These are phyloP conservation scores for Rhodotorula sp. DNA, from an alignment of 1,284 basidiomycete species.

Conservation along the genomic window DNA sequence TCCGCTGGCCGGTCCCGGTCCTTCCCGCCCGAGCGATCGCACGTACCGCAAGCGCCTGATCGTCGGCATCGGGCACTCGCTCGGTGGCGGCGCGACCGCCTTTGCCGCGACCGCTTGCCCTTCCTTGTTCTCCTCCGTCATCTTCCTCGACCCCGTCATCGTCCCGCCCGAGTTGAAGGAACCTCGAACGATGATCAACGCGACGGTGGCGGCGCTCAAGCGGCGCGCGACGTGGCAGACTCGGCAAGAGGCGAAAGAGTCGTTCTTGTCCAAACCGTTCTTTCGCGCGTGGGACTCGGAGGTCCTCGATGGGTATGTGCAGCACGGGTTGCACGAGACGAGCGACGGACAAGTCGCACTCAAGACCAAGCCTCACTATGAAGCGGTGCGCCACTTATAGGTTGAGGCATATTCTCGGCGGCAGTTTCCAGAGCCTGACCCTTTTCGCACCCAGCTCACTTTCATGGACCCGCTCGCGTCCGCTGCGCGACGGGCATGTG, in stretches of 20 bases:
- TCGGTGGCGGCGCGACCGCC: slow-evolving; percentile 61
- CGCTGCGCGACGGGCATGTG: slow-evolving; percentile 35
- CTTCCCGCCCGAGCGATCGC: slow-evolving; percentile 46
- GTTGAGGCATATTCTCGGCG: too few species aligned
- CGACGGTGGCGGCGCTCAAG: slow-evolving; percentile 37
- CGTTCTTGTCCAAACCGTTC: slow-evolving; percentile 62
- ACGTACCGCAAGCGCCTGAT: slow-evolving; percentile 48
- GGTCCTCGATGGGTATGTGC: slow-evolving; percentile 65
- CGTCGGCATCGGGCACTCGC: slow-evolving; percentile 75
- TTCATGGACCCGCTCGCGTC: slow-evolving; percentile 39
- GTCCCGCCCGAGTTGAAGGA: slow-evolving; percentile 53
- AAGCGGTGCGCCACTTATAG: slow-evolving; percentile 26
- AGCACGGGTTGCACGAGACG: slow-evolving; percentile 25
- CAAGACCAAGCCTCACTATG: slow-evolving; percentile 26
- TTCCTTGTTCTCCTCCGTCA: slow-evolving; percentile 66
- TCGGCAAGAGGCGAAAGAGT: slow-evolving; percentile 63
- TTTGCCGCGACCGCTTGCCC: slow-evolving; percentile 57
- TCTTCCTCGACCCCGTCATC: slow-evolving; percentile 74
- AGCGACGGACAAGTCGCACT: slow-evolving; percentile 15
- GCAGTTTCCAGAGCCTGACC: background rate
- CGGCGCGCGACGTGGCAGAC: slow-evolving; percentile 37
- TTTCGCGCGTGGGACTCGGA: slow-evolving; percentile 71
- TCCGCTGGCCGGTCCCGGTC: background rate
- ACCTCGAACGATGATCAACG: slow-evolving; percentile 43
- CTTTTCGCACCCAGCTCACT: slow-evolving; percentile 30